A percentile compares a stretch with the other conserved stretches of the same genome.
These are phyloP conservation scores for Gastrolobium villosum DNA, from an alignment of 306 rosid species.

Conservation along the genomic window DNA sequence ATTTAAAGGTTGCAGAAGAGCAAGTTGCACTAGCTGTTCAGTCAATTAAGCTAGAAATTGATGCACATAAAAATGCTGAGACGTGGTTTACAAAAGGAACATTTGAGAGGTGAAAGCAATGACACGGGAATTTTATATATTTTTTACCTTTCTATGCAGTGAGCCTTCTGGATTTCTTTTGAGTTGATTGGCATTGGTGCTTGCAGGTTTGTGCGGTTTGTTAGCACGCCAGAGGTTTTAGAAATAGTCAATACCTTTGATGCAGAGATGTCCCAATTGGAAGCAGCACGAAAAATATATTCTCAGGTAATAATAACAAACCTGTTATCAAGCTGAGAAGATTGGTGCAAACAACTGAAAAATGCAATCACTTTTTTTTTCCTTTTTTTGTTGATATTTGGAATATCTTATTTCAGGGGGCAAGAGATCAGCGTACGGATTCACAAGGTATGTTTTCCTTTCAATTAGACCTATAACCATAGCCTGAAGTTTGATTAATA, in stretches of 20 bases:
- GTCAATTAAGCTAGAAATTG: slow-evolving; percentile 85
- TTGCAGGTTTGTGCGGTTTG: slow-evolving; percentile 91
- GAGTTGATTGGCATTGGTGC: slow-evolving; percentile 32
- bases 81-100: slow-evolving; percentile 98
- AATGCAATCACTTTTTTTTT: not conserved
- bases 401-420: slow-evolving; percentile 68
- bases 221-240: slow-evolving; percentile 88
- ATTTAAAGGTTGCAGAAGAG: slow-evolving; percentile 90
- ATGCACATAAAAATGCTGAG: slow-evolving; percentile 66
- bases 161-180: slow-evolving; percentile 38
- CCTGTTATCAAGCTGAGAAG: slow-evolving; percentile 32
- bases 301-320: slow-evolving; percentile 74
- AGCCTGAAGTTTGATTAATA: slow-evolving; percentile 31
- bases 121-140: not conserved
- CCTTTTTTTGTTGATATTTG: slow-evolving; percentile 46
- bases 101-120: slow-evolving; percentile 78
- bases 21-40: slow-evolving; percentile 78
- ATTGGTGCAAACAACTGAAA: slow-evolving; percentile 35
- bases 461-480: slow-evolving; percentile 2
- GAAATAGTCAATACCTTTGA: slow-evolving; percentile 85
- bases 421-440: slow-evolving; percentile 73
- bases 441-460: slow-evolving; percentile 68
- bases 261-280: slow-evolving; percentile 96
- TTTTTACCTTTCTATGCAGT: not conserved
- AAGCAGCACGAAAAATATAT: slow-evolving; percentile 82